Evolutionary conservation across 2,329 filamentous ascomycete species (phyloP), one percentile per base, ranked within the genome.

Genomic region (Colletotrichum truncatum): DNA sequence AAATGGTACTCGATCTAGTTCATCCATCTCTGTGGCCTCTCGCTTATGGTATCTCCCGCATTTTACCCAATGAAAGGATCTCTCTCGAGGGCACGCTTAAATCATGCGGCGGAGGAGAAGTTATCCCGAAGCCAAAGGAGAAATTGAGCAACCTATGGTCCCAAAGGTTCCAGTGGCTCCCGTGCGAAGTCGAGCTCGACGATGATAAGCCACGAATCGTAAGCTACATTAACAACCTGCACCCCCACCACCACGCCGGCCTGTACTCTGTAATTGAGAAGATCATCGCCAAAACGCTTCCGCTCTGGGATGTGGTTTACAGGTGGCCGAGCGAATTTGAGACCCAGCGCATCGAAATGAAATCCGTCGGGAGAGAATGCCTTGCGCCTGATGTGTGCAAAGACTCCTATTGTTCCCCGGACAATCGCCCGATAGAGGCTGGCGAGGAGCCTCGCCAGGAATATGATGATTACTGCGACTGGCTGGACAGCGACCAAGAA

Each of bases 21-120:
- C 84, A 91, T 68, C 88, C 89, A 1, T 91, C 87, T 0, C 77
- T 91, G 6, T 91, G 83, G 68, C 88, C 89, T 0, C 73, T 91
- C 0, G 72, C 87, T 1, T 88, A 87, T 68, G 86, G 85, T 0
- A 74, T 75, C 12, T 82, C 81, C 2, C 77, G 78, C 3, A 69
- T 77, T 14, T 45, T 78, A 1, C 46, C 69, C 1, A 57, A 75
- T 39, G 70, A 66, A 36, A 66, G 68, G 2, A 73, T 80, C 41
- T 77, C 80, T 4, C 68, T 87, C 1, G 58, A 72, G 4, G 69
- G 77, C 43, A 77, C 77, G 9, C 71, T 84, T 4, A 66, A 73
- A 1, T 59, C 73, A 45, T 78, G 75, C 45, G 74, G 79, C 10
- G 67, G 70, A 45, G 80, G 80, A 9, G 67, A 73, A 6, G 53